Evolutionary conservation across 169 alveolate species (phyloP).

Genomic region (Sarcocystis neurona): DNA sequence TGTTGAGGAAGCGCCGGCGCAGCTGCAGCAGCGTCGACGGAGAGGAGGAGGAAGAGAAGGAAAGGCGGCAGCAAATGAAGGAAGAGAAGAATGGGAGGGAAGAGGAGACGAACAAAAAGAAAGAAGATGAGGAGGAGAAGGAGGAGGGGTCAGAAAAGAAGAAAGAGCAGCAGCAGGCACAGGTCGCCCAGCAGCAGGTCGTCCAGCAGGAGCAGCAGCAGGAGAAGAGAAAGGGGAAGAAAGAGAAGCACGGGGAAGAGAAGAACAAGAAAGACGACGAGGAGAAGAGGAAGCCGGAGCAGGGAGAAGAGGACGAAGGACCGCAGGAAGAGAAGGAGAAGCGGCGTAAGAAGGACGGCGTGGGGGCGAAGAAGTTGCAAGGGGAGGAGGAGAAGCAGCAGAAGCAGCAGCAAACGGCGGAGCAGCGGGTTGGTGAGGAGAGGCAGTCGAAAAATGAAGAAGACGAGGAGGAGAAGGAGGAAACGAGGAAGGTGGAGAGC

Average conservation of each 20-base stretch:
- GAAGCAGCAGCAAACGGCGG: constrained; percentile 36
- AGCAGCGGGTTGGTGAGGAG: neutral
- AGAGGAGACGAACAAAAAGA: neutral
- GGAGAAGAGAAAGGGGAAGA: constrained; percentile 31
- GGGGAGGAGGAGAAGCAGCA: neutral
- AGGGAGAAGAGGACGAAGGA: too few species aligned
- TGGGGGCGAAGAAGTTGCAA: too few species aligned
- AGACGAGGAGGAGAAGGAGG: constrained; percentile 1
- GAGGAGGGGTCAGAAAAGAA: neutral
- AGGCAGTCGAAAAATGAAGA: neutral
- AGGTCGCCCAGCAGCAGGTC: too few species aligned
- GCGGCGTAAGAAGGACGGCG: too few species aligned
- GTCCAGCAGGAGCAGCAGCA: neutral
- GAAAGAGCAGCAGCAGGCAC: neutral
- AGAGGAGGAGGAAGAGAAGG: constrained; percentile 11
- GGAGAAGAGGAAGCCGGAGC: too few species aligned
- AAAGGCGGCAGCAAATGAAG: neutral
- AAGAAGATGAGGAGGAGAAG: neutral
- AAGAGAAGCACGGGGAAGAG: neutral
- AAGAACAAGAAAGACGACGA: neutral
- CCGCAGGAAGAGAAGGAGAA: too few species aligned
- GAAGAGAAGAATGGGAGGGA: neutral
- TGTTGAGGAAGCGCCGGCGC: constrained; percentile 11
- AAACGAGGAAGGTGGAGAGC: neutral
- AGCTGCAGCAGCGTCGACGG: neutral